Percentiles rank a stretch among this genome's conserved stretches.
These are phyloP conservation scores for Suhomyces bolitotheri DNA, from an alignment of 1,139 yeast genomes.

Conservation along the genomic window DNA sequence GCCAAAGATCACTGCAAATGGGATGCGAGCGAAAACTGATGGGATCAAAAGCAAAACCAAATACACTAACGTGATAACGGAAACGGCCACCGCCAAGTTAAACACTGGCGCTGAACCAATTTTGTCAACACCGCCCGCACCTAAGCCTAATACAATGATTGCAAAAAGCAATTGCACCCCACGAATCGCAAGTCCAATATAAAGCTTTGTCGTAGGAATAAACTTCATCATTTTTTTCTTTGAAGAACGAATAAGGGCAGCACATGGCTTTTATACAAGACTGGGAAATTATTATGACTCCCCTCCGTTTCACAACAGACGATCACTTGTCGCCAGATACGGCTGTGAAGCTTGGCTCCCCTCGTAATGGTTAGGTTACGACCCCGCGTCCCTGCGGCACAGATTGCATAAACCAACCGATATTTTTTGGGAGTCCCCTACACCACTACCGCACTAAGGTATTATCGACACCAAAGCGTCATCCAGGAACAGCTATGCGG, in stretches of 20 bases:
- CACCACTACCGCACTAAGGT: too few relatives aligned
- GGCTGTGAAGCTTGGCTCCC: background rate
- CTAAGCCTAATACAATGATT: constrained; percentile 26
- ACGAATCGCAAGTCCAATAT: constrained; percentile 7
- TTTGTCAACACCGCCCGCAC: constrained; percentile 25
- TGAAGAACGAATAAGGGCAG: background rate
- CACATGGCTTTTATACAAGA: too few relatives aligned
- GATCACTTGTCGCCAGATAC: background rate
- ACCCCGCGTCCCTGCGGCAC: background rate
- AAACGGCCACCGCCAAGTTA: constrained; percentile 24
- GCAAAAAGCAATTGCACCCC: constrained; percentile 25
- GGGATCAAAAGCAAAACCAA: constrained; percentile 18
- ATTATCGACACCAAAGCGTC: too few relatives aligned
- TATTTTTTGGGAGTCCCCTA: too few relatives aligned
- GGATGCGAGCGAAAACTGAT: constrained; percentile 18
- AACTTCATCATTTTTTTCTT: background rate
- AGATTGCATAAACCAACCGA: too few relatives aligned
- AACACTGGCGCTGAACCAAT: constrained; percentile 17
- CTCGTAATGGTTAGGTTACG: background rate
- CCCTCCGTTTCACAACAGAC: too few relatives aligned
- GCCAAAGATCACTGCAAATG: constrained; percentile 18
- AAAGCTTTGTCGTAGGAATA: background rate
- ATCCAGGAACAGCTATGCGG: too few relatives aligned
- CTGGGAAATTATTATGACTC: too few relatives aligned
- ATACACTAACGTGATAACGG: constrained; percentile 27